Evolutionary conservation across 345 rosid species (phyloP).

Genomic region (Lenwebbia sp.): DNA sequence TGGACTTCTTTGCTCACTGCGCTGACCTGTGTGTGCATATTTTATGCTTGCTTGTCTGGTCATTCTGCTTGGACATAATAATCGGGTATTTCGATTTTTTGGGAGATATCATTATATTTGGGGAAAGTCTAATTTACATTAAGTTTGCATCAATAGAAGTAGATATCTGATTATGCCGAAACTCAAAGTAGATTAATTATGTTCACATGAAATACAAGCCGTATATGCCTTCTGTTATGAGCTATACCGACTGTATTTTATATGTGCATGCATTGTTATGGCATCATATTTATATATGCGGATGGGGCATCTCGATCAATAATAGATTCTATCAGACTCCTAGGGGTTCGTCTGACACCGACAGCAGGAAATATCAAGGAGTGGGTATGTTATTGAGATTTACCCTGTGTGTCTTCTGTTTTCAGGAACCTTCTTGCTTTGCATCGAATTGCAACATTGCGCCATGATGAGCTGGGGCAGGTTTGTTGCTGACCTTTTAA

Average conservation of each 20-base stretch:
- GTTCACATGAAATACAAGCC: neutral
- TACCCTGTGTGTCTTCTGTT: neutral
- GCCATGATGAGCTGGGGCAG: conserved; percentile 89
- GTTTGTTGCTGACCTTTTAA: conserved; percentile 16
- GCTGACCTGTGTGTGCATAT: neutral
- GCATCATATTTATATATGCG: neutral
- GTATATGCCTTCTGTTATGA: neutral
- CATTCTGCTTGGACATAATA: neutral
- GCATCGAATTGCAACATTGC: conserved; percentile 76
- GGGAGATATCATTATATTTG: neutral
- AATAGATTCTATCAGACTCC: neutral
- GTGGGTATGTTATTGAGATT: neutral
- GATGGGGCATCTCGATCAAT: neutral
- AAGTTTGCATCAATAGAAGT: neutral
- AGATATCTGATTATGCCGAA: neutral
- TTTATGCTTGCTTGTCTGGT: neutral
- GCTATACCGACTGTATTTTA: neutral
- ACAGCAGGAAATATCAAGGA: neutral
- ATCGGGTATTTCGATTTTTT: neutral
- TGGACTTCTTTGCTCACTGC: neutral
- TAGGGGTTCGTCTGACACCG: neutral
- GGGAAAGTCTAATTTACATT: neutral
- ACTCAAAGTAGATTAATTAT: neutral
- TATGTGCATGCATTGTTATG: neutral
- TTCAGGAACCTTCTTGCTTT: conserved; percentile 64